Evolutionary conservation across 768 basidiomycete genomes (phyloP).

Genomic region (Boletus coccyginus): DNA sequence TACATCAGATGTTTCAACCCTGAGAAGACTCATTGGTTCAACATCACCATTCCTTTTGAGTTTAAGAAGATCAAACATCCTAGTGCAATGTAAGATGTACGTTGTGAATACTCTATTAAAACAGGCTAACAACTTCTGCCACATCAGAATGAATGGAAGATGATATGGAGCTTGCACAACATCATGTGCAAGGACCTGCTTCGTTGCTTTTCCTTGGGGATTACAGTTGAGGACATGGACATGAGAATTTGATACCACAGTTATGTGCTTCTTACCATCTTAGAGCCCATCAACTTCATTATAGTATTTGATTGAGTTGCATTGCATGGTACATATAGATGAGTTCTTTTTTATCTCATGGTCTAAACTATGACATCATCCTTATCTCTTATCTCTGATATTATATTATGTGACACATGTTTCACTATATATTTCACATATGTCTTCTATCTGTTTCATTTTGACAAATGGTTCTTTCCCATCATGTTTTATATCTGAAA

Average conservation of each 20-base stretch:
- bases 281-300: not conserved
- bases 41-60: conserved; percentile 8
- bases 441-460: no score
- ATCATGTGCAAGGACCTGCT: conserved; percentile 29
- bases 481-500: no score
- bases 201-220: conserved; percentile 25
- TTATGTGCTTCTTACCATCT: not conserved
- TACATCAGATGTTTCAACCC: not conserved
- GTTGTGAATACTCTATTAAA: not conserved
- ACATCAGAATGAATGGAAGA: conserved; percentile 15
- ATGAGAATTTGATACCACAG: conserved; percentile 28
- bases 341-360: no score
- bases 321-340: not conserved
- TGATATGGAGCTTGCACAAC: conserved; percentile 27
- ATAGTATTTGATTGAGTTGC: not conserved
- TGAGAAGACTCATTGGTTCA: conserved; percentile 1
- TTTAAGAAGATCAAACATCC: not conserved
- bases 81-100: not conserved
- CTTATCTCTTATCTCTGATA: no score
- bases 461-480: no score
- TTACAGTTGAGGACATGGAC: conserved; percentile 24
- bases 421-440: no score
- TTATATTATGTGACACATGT: no score
- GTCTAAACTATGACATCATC: no score
- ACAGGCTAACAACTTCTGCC: not conserved